Evolutionary conservation across 1,139 yeast species (phyloP), one percentile per base, ranked within the genome.

Genomic region (Saccharomycopsis hybrid): DNA sequence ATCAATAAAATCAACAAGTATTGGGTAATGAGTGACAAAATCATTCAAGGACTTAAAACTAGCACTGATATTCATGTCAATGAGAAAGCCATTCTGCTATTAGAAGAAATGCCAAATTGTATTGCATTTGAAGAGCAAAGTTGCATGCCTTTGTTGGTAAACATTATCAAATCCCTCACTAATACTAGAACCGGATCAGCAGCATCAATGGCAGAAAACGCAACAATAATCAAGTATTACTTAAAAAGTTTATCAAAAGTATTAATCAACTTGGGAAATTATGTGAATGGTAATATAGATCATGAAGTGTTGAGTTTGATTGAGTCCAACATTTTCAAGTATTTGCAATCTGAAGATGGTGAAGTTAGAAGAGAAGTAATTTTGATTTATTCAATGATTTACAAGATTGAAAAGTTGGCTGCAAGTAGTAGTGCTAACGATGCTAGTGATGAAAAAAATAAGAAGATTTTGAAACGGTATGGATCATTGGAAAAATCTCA

Each of bases 101-200:
- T 47, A 31, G 50, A 47, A 37, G 50, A 46, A 31, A 37, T 43
- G 25, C 18, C 40, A n/a, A 40, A 35, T 25, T 48, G 33, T n/a
- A 18, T 44, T n/a, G 13, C 41, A 7, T 35, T 28, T 18, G n/a
- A n/a, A 28, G 38, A 7, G n/a, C 3, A n/a, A 4, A 4, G 28
- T 9, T 9, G 36, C 5, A 25, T 24, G 5, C 4, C 24, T n/a
- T 25, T 47, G 28, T 25, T 47, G 32, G 11, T 36, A n/a, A 35
- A 31, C 24, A n/a, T 47, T 29, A 8, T 35, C 27, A 32, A 47
- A 36, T 36, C 49, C n/a, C 18, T 46, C 5, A 46, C 25, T 18
- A 28, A 18, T 2, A 13, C 11, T 24, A 31, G 31, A n/a, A 40
- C 9, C n/a, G 27, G 39, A 18, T 18, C 11, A 33, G 11, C 31